These are phyloP conservation scores for Nowakowskiella sp. DNA, from an alignment of 192 early-diverging fungal genomes.

Conservation along the genomic window DNA sequence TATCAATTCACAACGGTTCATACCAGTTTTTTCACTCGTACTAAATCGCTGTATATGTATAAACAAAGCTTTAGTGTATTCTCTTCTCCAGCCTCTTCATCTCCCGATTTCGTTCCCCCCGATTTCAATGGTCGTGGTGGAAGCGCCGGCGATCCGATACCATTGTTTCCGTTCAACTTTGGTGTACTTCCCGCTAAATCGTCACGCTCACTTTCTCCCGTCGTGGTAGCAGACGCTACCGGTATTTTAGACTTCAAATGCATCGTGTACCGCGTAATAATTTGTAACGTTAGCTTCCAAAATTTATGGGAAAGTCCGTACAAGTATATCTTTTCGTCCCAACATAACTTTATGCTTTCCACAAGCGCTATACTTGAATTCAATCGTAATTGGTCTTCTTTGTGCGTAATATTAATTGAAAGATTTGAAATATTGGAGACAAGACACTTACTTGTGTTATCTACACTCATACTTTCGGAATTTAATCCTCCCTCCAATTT, in stretches of 20 bases:
- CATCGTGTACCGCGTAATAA: slow-evolving; percentile 10
- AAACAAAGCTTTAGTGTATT: slow-evolving; percentile 8
- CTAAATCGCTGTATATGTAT: slow-evolving; percentile 23
- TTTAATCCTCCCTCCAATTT: slow-evolving; percentile 8
- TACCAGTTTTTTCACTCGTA: slow-evolving; percentile 7
- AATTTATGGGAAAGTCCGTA: slow-evolving; percentile 18
- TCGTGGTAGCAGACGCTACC: slow-evolving; percentile 2
- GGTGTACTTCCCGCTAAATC: slow-evolving; percentile 2
- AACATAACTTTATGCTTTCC: slow-evolving; percentile 15
- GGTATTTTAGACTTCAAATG: background rate
- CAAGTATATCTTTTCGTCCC: slow-evolving; percentile 25
- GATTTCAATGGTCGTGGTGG: background rate
- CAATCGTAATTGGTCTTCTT: background rate
- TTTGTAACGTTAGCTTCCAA: slow-evolving; percentile 34
- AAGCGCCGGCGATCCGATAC: background rate
- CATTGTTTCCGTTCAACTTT: slow-evolving; percentile 7
- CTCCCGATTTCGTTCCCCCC: background rate
- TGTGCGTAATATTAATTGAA: slow-evolving; percentile 5
- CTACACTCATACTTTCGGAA: background rate
- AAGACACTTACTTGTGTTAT: background rate
- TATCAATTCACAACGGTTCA: background rate
- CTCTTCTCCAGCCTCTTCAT: slow-evolving; percentile 1
- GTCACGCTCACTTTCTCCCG: background rate
- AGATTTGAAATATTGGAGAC: background rate
- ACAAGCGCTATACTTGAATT: slow-evolving; percentile 2